phyloP scores from a whole-genome alignment of 2,329 filamentous ascomycete genomes.

The Diaporthe vexans region DNA sequence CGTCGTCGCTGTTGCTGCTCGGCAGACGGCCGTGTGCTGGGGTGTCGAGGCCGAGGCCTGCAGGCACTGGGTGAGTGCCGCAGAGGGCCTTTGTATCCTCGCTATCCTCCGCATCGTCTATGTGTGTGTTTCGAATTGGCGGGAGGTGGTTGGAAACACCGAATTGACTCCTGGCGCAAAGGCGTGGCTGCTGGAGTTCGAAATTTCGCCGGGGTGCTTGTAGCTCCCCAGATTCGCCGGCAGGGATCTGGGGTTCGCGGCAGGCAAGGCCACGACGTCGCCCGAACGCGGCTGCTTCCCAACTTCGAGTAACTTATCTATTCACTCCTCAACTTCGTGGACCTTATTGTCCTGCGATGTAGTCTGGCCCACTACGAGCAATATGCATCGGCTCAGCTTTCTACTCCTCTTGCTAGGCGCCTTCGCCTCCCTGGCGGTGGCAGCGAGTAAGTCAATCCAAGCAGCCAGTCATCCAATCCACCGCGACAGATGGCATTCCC shows the following conservation, averaged over 20 bases:
- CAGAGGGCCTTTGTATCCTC: slow-evolving; percentile 38
- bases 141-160: not conserved
- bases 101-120: slow-evolving; percentile 41
- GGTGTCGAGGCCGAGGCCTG: slow-evolving; percentile 28
- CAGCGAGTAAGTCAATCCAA: slow-evolving; percentile 56
- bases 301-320: not conserved
- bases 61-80: slow-evolving; percentile 36
- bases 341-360: no score
- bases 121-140: not conserved
- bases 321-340: no score
- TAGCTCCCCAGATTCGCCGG: not conserved
- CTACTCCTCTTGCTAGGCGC: slow-evolving; percentile 49
- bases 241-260: slow-evolving; percentile 33
- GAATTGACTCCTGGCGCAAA: slow-evolving; percentile 4
- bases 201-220: slow-evolving; percentile 37
- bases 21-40: slow-evolving; percentile 32
- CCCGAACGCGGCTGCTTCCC: slow-evolving; percentile 15
- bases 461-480: no score
- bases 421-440: slow-evolving; percentile 51
- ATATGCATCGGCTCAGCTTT: slow-evolving; percentile 48
- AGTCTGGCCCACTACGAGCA: slow-evolving; percentile 23
- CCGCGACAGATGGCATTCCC: not conserved
- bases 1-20: slow-evolving; percentile 15
- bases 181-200: slow-evolving; percentile 7
- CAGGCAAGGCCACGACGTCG: slow-evolving; percentile 31